A percentile compares a stretch with the other conserved stretches of the same genome.
phyloP scores from a whole-genome alignment of 306 rosid species.

The Spatholobus suberectus region DNA sequence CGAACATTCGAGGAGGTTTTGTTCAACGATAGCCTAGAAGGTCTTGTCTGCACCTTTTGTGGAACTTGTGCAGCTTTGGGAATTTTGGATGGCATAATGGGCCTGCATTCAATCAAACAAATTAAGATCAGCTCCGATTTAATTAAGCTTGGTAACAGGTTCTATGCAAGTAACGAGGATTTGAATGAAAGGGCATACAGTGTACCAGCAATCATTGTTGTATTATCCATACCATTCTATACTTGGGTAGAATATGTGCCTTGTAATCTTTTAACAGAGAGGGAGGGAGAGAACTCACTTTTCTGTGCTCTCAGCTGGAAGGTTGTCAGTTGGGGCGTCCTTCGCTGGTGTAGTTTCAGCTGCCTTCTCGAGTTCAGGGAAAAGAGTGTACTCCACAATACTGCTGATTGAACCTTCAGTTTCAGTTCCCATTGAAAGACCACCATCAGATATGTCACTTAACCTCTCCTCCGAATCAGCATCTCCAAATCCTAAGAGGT shows the following conservation, averaged over 20 bases:
- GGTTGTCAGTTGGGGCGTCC: constrained; percentile 36
- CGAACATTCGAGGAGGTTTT: constrained; percentile 70
- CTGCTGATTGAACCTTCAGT: constrained; percentile 92
- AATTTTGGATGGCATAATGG: constrained; percentile 60
- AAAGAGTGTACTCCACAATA: constrained; percentile 91
- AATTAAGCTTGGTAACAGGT: not conserved
- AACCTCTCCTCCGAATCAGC: constrained; percentile 95
- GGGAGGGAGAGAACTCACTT: constrained; percentile 53
- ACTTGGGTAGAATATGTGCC: not conserved
- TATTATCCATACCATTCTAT: constrained; percentile 13
- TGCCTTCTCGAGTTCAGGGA: constrained; percentile 80
- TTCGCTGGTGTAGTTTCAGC: constrained; percentile 49
- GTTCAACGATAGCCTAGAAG: constrained; percentile 64
- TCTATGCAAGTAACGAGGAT: not conserved
- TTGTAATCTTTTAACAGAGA: not conserved
- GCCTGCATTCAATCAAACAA: constrained; percentile 53
- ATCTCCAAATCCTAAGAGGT: constrained; percentile 85
- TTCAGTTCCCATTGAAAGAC: constrained; percentile 99
- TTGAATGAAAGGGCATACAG: constrained; percentile 27
- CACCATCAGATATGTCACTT: constrained; percentile 99
- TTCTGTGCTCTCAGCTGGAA: constrained; percentile 50
- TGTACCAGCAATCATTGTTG: not conserved
- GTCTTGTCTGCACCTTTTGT: constrained; percentile 54
- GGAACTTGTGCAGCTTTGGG: constrained; percentile 59
- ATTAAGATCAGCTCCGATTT: not conserved